phyloP scores from a whole-genome alignment of 768 basidiomycete species.

The Rhizopogon salebrosus region DNA sequence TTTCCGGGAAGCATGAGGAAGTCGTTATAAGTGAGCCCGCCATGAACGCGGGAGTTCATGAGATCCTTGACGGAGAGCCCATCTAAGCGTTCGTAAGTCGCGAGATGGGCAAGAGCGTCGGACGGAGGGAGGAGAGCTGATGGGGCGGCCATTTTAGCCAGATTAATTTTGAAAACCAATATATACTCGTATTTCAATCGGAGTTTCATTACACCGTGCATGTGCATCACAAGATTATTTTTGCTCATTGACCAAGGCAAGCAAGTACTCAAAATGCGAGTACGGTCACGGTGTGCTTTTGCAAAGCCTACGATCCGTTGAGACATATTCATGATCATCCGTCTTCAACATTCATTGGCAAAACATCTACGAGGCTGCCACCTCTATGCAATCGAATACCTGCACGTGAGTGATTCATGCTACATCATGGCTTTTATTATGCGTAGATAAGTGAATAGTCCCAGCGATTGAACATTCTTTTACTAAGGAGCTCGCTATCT shows the following conservation, averaged over 20 bases:
- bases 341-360: too few species aligned
- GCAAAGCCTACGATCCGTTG: too few species aligned
- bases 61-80: conserved; percentile 82
- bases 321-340: too few species aligned
- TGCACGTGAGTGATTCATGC: too few species aligned
- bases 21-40: conserved; percentile 97
- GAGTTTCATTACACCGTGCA: conserved; percentile 12
- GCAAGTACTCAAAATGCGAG: too few species aligned
- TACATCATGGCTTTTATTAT: too few species aligned
- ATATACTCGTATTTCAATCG: conserved; percentile 11
- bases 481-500: neutral
- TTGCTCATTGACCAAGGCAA: too few species aligned
- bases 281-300: too few species aligned
- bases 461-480: neutral
- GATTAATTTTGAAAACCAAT: neutral
- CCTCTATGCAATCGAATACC: too few species aligned
- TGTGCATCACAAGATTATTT: too few species aligned
- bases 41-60: conserved; percentile 81
- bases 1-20: conserved; percentile 92
- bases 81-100: conserved; percentile 65
- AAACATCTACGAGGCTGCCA: too few species aligned
- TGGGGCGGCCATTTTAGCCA: conserved; percentile 31
- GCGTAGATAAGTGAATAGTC: too few species aligned
- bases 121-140: conserved; percentile 56
- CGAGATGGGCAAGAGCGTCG: conserved; percentile 71